A percentile compares a stretch with the other conserved stretches of the same genome.
These are phyloP conservation scores for Megacollybia platyphylla DNA, from an alignment of 1,284 basidiomycete species.

Conservation along the genomic window DNA sequence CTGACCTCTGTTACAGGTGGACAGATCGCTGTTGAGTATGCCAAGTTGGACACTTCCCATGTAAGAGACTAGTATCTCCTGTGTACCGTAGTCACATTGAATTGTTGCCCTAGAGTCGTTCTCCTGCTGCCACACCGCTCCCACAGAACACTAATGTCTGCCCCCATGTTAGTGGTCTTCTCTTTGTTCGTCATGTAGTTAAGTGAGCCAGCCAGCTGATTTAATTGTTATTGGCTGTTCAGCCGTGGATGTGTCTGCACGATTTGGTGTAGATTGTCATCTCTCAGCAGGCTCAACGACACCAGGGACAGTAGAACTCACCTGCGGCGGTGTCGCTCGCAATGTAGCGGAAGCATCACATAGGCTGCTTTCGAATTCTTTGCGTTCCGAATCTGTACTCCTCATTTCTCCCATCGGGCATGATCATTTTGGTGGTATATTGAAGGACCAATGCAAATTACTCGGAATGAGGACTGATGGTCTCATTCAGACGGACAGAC, in stretches of 20 bases:
- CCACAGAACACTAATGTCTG: neutral
- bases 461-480: constrained; percentile 80
- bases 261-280: constrained; percentile 16
- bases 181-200: too few species aligned
- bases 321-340: constrained; percentile 85
- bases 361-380: constrained; percentile 32
- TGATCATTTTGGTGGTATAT: constrained; percentile 60
- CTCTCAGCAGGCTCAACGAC: constrained; percentile 54
- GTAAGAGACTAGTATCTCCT: constrained; percentile 18
- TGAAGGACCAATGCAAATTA: constrained; percentile 40
- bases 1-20: constrained; percentile 33
- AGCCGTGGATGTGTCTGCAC: constrained; percentile 78
- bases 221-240: constrained; percentile 73
- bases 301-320: constrained; percentile 65
- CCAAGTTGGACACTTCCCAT: constrained; percentile 31
- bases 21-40: constrained; percentile 72
- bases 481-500: constrained; percentile 21
- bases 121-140: neutral
- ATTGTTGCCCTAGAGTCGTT: neutral
- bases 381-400: constrained; percentile 23
- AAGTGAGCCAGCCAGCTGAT: constrained; percentile 11
- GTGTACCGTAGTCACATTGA: neutral
- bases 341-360: constrained; percentile 90
- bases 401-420: constrained; percentile 54
- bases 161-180: neutral